Evolutionary conservation across 140 eudicot species (phyloP).

Genomic region (Senecio squalidus): DNA sequence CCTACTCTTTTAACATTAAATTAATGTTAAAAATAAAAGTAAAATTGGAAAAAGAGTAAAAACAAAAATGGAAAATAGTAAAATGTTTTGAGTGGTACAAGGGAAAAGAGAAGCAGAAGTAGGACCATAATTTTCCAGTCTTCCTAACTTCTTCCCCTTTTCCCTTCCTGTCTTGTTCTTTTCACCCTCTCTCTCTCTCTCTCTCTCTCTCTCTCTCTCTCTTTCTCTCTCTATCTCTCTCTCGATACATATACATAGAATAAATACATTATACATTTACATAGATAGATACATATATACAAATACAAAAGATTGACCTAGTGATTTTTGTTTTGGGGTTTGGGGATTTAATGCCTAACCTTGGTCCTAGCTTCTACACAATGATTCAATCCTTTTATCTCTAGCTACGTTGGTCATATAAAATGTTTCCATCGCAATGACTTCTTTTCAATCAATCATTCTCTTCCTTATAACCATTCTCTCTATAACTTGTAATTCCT

Average conservation of each 20-base stretch:
- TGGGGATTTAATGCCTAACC: no score
- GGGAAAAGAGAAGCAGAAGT: neutral
- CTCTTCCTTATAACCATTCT: constrained; percentile 25
- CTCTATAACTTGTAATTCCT: constrained; percentile 21
- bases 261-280: no score
- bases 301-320: constrained; percentile 5
- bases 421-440: constrained; percentile 62
- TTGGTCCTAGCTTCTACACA: no score
- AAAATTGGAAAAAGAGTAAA: neutral
- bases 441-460: constrained; percentile 17
- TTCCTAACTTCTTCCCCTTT: constrained; percentile 20
- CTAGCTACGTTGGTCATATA: neutral
- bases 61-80: neutral
- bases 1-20: no score
- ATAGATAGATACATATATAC: neutral
- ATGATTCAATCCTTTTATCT: neutral
- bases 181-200: constrained; percentile 28
- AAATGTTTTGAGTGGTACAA: neutral
- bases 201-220: no score
- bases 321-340: constrained; percentile 1
- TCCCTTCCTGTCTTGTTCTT: constrained; percentile 31
- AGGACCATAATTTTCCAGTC: constrained; percentile 1
- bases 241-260: no score
- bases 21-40: no score
- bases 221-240: no score